A percentile compares a stretch with the other conserved stretches of the same genome.
phyloP scores from a whole-genome alignment of 2,329 filamentous ascomycete species.

The Pyricularia pennisetigena region DNA sequence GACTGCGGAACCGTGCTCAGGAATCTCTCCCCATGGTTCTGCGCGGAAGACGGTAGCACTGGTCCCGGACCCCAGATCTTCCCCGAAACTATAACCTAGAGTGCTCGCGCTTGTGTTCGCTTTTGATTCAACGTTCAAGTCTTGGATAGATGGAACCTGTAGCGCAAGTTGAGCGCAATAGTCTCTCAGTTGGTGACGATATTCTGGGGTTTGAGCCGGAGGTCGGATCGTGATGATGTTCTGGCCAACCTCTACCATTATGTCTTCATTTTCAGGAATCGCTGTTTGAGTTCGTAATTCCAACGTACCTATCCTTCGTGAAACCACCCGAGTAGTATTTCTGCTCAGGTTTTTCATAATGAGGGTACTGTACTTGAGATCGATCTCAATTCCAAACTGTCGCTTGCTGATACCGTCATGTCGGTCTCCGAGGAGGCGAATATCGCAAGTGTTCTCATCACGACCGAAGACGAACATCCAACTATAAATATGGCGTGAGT shows the following conservation, averaged over 20 bases:
- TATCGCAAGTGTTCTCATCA: too few relatives aligned
- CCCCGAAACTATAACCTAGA: neutral
- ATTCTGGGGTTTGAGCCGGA: neutral
- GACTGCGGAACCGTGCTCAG: neutral
- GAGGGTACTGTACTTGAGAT: too few relatives aligned
- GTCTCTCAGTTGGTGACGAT: neutral
- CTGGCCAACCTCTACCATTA: neutral
- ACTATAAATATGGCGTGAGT: too few relatives aligned
- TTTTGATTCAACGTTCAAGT: neutral
- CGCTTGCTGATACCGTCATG: too few relatives aligned
- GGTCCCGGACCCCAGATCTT: neutral
- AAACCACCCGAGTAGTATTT: too few relatives aligned
- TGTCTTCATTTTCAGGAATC: too few relatives aligned
- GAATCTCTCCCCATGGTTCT: neutral
- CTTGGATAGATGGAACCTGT: neutral
- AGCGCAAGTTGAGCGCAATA: neutral
- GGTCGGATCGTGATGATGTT: neutral
- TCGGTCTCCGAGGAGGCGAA: too few relatives aligned
- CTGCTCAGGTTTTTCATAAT: too few relatives aligned
- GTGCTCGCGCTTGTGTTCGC: neutral
- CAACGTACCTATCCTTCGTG: too few relatives aligned
- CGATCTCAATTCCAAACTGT: too few relatives aligned
- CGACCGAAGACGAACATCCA: too few relatives aligned
- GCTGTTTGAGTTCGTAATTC: too few relatives aligned
- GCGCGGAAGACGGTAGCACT: neutral